Conservation (phyloP, 306 rosid species). For the Cajanus cajan region DNA sequence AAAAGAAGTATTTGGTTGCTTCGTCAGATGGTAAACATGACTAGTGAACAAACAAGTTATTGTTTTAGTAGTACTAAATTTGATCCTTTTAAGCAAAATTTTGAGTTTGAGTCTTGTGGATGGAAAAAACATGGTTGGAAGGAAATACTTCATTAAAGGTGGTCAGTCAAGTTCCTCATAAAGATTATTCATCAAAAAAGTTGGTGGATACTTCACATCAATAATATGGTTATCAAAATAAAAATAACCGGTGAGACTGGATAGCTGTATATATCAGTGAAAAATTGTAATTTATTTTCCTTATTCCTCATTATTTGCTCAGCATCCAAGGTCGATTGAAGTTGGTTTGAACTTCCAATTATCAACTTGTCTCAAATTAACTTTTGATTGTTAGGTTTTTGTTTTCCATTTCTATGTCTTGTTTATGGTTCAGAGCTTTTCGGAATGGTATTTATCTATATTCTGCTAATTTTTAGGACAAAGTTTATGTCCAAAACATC, state of each 20-base stretch:
- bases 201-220: too few relatives aligned
- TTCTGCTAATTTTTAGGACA: not conserved
- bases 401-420: not conserved
- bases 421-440: not conserved
- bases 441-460: not conserved
- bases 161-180: too few relatives aligned
- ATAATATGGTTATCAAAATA: too few relatives aligned
- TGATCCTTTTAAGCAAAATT: too few relatives aligned
- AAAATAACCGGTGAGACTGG: not conserved
- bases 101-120: too few relatives aligned
- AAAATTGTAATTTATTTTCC: not conserved
- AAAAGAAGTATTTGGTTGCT: not conserved
- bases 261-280: not conserved
- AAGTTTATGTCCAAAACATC: slow-evolving; percentile 16
- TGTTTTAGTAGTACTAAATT: too few relatives aligned
- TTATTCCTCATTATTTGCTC: not conserved
- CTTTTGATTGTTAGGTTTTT: not conserved
- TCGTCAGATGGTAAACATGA: not conserved
- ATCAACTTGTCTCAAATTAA: not conserved
- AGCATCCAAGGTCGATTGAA: slow-evolving; percentile 1
- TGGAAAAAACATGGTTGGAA: too few relatives aligned
- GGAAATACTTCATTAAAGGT: too few relatives aligned
- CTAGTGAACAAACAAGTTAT: not conserved
- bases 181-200: too few relatives aligned
- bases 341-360: not conserved